Percentiles rank a stretch among this genome's conserved stretches.
These are phyloP conservation scores for Aspergillus conjunctus DNA, from an alignment of 495 filamentous ascomycete species.

Conservation along the genomic window DNA sequence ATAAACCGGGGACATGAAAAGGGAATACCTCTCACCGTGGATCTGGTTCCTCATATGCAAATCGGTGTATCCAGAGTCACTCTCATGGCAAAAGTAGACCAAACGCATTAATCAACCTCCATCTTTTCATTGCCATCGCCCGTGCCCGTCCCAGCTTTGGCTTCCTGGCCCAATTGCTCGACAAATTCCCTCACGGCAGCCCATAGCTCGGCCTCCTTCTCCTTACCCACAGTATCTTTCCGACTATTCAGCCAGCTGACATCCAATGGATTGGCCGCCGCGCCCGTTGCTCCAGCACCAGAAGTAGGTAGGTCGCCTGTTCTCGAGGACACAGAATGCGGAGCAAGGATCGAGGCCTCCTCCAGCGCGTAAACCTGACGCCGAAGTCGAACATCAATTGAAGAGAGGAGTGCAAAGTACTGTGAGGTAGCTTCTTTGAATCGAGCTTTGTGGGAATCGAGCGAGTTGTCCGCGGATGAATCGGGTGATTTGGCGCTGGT, in stretches of 20 bases:
- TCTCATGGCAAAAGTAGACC: neutral
- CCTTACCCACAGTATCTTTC: constrained; percentile 71
- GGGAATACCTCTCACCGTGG: too few species aligned
- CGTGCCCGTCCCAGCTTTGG: constrained; percentile 11
- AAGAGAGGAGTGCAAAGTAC: constrained; percentile 70
- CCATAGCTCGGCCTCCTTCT: constrained; percentile 81
- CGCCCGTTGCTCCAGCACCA: constrained; percentile 25
- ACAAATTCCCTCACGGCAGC: constrained; percentile 56
- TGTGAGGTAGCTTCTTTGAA: constrained; percentile 65
- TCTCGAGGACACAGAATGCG: constrained; percentile 30
- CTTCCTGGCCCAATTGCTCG: constrained; percentile 35
- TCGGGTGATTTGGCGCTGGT: constrained; percentile 51
- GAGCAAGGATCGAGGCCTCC: constrained; percentile 71
- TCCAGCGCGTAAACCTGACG: constrained; percentile 81
- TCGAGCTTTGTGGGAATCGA: constrained; percentile 55
- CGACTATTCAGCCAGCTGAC: constrained; percentile 84
- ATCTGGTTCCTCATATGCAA: neutral
- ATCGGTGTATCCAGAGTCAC: neutral
- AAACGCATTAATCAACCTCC: constrained; percentile 37
- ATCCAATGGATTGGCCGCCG: constrained; percentile 56
- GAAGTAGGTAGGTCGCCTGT: constrained; percentile 31
- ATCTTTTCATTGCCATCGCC: constrained; percentile 32
- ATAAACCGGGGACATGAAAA: too few species aligned
- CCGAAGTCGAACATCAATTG: constrained; percentile 68
- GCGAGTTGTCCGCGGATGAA: constrained; percentile 39